Evolutionary conservation across 2,329 filamentous ascomycete species (phyloP).

Genomic region (Sclerotinia borealis): DNA sequence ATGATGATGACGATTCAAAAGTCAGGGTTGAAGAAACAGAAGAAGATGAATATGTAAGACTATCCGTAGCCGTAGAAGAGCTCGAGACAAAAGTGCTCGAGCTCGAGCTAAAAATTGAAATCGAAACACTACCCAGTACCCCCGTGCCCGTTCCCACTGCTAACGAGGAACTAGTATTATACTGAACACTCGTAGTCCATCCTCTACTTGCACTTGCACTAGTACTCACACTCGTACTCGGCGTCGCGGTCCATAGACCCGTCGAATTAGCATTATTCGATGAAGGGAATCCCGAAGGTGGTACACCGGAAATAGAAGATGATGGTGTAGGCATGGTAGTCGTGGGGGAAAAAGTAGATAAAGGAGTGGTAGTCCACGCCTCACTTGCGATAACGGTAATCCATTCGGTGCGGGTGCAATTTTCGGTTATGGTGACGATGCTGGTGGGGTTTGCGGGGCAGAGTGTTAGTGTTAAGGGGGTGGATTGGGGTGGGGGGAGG

Average conservation of each 20-base stretch:
- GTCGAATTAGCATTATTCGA: not conserved
- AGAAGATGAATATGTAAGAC: not conserved
- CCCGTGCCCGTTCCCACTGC: no score
- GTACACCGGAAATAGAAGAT: not conserved
- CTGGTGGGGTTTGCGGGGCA: constrained; percentile 10
- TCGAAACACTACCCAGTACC: no score
- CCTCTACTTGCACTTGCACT: no score
- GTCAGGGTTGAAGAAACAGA: not conserved
- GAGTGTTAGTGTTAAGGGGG: not conserved
- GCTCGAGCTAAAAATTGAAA: not conserved
- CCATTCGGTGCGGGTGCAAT: constrained; percentile 8
- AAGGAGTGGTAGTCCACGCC: not conserved
- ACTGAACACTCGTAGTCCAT: not conserved
- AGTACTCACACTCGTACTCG: not conserved
- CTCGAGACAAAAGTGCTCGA: no score
- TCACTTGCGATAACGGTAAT: not conserved
- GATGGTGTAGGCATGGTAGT: not conserved
- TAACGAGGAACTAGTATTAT: not conserved
- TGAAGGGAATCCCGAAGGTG: not conserved
- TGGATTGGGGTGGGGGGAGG: not conserved
- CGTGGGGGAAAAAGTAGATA: not conserved
- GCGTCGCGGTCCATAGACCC: not conserved
- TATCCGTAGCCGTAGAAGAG: not conserved
- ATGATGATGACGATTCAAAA: not conserved
- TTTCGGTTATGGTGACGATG: constrained; percentile 12